A percentile compares a stretch with the other conserved stretches of the same genome.
These are phyloP conservation scores for Pleurotus djamor DNA, from an alignment of 768 basidiomycete genomes.

Conservation along the genomic window DNA sequence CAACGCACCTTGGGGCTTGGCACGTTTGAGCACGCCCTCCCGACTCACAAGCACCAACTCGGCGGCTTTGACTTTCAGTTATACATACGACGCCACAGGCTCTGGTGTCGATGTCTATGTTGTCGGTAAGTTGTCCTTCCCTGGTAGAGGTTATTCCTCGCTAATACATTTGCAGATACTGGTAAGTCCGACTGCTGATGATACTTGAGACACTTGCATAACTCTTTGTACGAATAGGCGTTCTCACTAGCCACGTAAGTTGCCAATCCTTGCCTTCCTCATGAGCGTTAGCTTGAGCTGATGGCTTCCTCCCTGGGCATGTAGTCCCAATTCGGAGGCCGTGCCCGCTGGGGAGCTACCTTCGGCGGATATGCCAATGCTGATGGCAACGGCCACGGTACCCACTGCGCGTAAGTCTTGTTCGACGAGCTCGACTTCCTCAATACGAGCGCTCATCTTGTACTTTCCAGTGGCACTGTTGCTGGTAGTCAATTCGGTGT, in stretches of 20 bases:
- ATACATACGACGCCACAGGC: constrained; percentile 25
- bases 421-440: not conserved
- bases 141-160: not conserved
- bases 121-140: constrained; percentile 24
- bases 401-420: constrained; percentile 30
- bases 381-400: constrained; percentile 44
- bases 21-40: constrained; percentile 18
- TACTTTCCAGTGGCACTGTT: constrained; percentile 24
- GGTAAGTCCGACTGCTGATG: constrained; percentile 11
- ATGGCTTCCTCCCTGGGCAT: not conserved
- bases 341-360: constrained; percentile 36
- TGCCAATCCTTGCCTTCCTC: too few relatives aligned
- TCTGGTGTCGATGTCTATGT: constrained; percentile 35
- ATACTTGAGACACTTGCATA: too few relatives aligned
- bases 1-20: constrained; percentile 30
- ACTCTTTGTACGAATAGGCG: constrained; percentile 9
- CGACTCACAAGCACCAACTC: constrained; percentile 11
- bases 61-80: constrained; percentile 17
- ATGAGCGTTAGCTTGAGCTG: too few relatives aligned
- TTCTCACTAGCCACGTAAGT: constrained; percentile 20
- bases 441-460: not conserved
- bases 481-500: constrained; percentile 31
- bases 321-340: constrained; percentile 36
- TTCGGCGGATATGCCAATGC: constrained; percentile 25
- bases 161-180: constrained; percentile 17